Evolutionary conservation across 768 basidiomycete genomes (phyloP), one percentile per base, ranked within the genome.

Genomic region (Cyclocybe cylindracea): DNA sequence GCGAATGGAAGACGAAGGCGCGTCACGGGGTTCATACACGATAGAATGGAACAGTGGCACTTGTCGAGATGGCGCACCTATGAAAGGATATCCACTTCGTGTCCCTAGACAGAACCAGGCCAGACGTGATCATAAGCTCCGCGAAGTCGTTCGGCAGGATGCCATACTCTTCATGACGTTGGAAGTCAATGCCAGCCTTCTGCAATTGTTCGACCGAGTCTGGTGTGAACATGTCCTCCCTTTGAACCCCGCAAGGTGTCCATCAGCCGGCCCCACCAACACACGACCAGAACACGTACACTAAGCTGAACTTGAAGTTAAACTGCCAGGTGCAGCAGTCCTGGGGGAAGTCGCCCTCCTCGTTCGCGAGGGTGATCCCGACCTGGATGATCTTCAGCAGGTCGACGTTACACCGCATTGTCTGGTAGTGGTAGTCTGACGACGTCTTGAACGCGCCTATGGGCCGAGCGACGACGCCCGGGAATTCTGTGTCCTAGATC

Each of bases 371-470:
- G 5, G 97, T 97, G 58, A 99, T 82, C 5, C 97, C 97, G 54
- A 98, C 85, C 74, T 99, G 97, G 45, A 99, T 98, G 72, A 98
- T 91, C 75, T 93, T 94, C 59, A 99, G 80, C 44, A 98, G 77
- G 79, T 99, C 97, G 63, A 98, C 97, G 71, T 99, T 99, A 75
- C 95, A 97, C 54, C 97, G 87, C 90, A 99, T 96, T 2, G 97
- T 99, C 71, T 99, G 97, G 71, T 98, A 99, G 71, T 98, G 96
- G 66, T 98, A 98, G 72, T 99, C 97, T 16, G 94, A 94, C 9
- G 94, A 93, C 0, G 94, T 95, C 69, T 93, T 94, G 79, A 98
- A 98, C 33, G 86, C 78, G 5, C 97, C 97, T 62, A 99, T 96
- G 2, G 97, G 97, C 14, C 97, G 84, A 3, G 96, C 97, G 49